Conservation (phyloP, 768 basidiomycete genomes). For the Boletus edulis region DNA sequence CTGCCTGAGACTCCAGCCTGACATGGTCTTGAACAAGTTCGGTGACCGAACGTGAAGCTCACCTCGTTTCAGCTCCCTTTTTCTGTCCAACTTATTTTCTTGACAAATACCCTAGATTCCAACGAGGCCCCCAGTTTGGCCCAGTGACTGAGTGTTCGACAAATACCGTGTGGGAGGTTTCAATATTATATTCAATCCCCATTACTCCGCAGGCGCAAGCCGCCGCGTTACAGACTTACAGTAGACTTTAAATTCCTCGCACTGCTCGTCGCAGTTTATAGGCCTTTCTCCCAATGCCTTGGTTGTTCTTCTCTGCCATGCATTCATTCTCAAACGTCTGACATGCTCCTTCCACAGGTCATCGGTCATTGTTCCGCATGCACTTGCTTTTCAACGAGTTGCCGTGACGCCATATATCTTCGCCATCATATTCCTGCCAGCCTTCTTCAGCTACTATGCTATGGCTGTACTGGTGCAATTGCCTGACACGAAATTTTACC, state of each 20-base stretch:
- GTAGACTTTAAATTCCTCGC: not conserved
- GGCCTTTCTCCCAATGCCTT: slow-evolving; percentile 1
- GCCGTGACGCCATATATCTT: slow-evolving; percentile 28
- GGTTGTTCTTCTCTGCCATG: slow-evolving; percentile 6
- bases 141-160: not conserved
- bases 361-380: slow-evolving; percentile 7
- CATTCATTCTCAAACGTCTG: not conserved
- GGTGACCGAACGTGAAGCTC: too few species aligned
- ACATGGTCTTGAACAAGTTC: too few species aligned
- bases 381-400: slow-evolving; percentile 13
- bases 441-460: slow-evolving; percentile 44
- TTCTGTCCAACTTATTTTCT: too few species aligned
- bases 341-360: slow-evolving; percentile 3
- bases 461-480: slow-evolving; percentile 54
- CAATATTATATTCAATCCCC: not conserved
- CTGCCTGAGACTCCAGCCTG: too few species aligned
- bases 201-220: not conserved
- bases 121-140: too few species aligned
- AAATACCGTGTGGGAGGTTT: not conserved
- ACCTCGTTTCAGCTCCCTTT: too few species aligned
- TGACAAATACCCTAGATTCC: too few species aligned
- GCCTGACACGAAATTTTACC: slow-evolving; percentile 41
- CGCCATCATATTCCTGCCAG: slow-evolving; percentile 39
- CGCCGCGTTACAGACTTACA: too few species aligned
- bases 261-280: not conserved